A percentile compares a stretch with the other conserved stretches of the same genome.
Evolutionary conservation across 768 basidiomycete genomes (phyloP).

Genomic region (Tricholoma terreum): DNA sequence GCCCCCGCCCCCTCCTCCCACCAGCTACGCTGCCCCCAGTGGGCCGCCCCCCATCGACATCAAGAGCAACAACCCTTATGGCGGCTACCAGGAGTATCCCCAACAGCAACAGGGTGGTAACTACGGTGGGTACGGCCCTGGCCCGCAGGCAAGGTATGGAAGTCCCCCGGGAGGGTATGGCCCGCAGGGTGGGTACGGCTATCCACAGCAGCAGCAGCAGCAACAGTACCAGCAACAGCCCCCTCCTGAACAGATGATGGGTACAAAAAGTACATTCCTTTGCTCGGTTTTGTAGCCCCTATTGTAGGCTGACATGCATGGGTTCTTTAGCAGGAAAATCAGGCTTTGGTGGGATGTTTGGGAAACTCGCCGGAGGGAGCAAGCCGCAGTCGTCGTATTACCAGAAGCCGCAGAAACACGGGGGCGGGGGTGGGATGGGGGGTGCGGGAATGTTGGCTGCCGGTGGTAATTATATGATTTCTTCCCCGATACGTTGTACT

Average conservation of each 20-base stretch:
- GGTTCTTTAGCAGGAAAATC: not conserved
- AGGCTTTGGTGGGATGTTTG: conserved; percentile 13
- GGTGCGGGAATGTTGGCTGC: conserved; percentile 21
- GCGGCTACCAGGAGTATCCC: conserved; percentile 18
- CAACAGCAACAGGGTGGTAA: conserved; percentile 21
- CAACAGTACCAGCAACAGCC: too few species aligned
- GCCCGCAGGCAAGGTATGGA: conserved; percentile 20
- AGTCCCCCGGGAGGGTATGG: conserved; percentile 20
- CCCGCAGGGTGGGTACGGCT: conserved; percentile 9
- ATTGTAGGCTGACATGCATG: not conserved
- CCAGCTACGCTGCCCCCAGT: conserved; percentile 36
- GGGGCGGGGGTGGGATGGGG: conserved; percentile 47
- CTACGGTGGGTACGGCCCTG: conserved; percentile 16
- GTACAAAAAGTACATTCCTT: not conserved
- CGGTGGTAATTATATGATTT: conserved; percentile 10
- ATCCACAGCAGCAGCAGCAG: conserved; percentile 10
- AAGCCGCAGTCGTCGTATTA: conserved; percentile 30
- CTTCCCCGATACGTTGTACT: not conserved
- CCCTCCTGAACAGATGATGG: conserved; percentile 6
- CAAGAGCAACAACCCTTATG: not conserved
- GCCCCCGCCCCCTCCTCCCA: conserved; percentile 31
- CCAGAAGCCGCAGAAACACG: conserved; percentile 38
- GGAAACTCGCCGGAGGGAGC: conserved; percentile 13
- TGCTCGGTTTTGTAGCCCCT: too few species aligned
- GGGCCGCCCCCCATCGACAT: conserved; percentile 43